A percentile compares a stretch with the other conserved stretches of the same genome.
Conservation (phyloP, 441 rosid species). For the Erysimum pusillum region DNA sequence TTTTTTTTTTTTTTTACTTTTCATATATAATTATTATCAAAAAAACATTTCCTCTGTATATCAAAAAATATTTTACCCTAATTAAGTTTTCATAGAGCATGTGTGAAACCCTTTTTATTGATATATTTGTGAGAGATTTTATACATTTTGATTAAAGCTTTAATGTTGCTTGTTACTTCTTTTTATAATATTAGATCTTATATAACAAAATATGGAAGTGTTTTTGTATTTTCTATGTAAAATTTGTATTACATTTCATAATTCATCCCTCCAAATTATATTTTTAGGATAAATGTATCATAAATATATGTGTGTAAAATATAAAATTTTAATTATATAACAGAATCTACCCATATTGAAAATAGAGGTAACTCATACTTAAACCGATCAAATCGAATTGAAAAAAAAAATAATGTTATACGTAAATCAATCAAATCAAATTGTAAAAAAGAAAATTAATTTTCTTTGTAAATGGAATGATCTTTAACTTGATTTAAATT, state of each 20-base stretch:
- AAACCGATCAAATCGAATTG: neutral
- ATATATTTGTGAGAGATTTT: neutral
- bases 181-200: neutral
- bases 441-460: too few relatives aligned
- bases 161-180: slow-evolving; percentile 1
- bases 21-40: neutral
- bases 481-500: neutral
- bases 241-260: too few relatives aligned
- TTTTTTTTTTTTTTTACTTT: neutral
- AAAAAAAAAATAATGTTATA: too few relatives aligned
- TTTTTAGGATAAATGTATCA: too few relatives aligned
- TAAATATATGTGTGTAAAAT: too few relatives aligned
- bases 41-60: slow-evolving; percentile 21
- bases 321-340: too few relatives aligned
- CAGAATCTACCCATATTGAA: too few relatives aligned
- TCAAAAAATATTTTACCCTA: slow-evolving; percentile 12
- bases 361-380: too few relatives aligned
- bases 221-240: too few relatives aligned
- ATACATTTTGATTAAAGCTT: slow-evolving; percentile 8
- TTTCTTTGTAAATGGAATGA: too few relatives aligned
- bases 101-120: slow-evolving; percentile 24
- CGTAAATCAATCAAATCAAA: too few relatives aligned
- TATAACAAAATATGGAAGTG: neutral
- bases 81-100: slow-evolving; percentile 21
- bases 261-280: too few relatives aligned